Base-by-base conservation (phyloP, 108 stramenopile species). In the Cyclostephanos tholiformis region DNA sequence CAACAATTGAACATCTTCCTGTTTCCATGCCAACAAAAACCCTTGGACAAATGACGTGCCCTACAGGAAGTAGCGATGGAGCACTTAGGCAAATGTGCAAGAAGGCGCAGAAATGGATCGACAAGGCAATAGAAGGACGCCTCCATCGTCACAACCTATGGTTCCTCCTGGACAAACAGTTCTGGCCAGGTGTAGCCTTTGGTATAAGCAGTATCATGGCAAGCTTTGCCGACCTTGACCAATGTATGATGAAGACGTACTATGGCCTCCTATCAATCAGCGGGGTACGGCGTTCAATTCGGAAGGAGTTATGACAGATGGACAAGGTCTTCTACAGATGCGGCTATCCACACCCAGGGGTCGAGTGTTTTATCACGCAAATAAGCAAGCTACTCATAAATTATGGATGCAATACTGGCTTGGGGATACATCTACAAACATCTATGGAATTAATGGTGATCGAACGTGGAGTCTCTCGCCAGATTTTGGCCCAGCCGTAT, bases 151-250 rank as follows among this genome's bases (percentile, higher is more conserved):
- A 53, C 2, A 17, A 38, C n/a, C 32, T 74, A 2, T 61, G 59
- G 43, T 65, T 65, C 25, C 27, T 41, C n/a, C 9, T 57, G 44
- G 58, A 58, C 19, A 6, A 22, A 2, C 67, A 68, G 27, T 38
- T 76, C 19, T 76, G 75, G 67, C 60, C 60, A 26, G 39, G 29
- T 13, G 39, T 76, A 2, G 41, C 43, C 1, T 76, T 63, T 55
- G 76, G 76, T 2, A 16, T 71, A 6, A 10, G 70, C 13, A 22
- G 27, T 25, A 30, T n/a, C n/a, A n/a, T n/a, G n/a, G n/a, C n/a
- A n/a, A n/a, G n/a, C n/a, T n/a, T n/a, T n/a, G n/a, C n/a, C n/a
- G n/a, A n/a, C n/a, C n/a, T n/a, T n/a, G n/a, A n/a, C n/a, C n/a
- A n/a, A n/a, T n/a, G n/a, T n/a, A n/a, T n/a, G n/a, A n/a, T n/a